Percentiles rank a stretch among this genome's conserved stretches.
These are phyloP conservation scores for Saxophila tyrrhenica DNA, from an alignment of 495 filamentous ascomycete genomes.

Conservation along the genomic window DNA sequence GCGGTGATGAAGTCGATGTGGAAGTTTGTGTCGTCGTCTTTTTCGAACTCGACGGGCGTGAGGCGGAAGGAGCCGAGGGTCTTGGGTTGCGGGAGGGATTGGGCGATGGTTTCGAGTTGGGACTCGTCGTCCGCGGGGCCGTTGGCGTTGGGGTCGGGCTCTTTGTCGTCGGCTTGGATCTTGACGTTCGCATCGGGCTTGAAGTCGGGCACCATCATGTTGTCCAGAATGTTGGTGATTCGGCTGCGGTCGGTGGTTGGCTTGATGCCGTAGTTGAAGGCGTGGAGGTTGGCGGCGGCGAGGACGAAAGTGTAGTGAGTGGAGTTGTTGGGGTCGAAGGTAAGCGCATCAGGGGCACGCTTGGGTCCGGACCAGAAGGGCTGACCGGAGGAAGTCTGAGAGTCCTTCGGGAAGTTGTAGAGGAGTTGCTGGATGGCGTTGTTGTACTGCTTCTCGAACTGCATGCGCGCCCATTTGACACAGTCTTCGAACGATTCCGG, in stretches of 20 bases:
- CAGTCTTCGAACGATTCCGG: constrained; percentile 92
- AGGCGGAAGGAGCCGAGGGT: constrained; percentile 76
- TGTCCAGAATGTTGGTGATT: constrained; percentile 66
- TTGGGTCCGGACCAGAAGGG: constrained; percentile 99
- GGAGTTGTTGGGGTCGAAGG: constrained; percentile 71
- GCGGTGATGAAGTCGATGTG: constrained; percentile 99
- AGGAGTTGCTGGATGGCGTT: constrained; percentile 94
- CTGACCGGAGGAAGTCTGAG: constrained; percentile 72
- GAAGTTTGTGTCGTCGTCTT: constrained; percentile 95
- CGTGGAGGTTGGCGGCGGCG: constrained; percentile 83
- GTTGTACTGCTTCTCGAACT: constrained; percentile 96
- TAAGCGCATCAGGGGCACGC: constrained; percentile 83
- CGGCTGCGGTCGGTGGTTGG: constrained; percentile 58
- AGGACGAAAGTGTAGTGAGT: constrained; percentile 81
- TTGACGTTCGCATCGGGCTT: constrained; percentile 82
- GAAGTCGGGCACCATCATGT: constrained; percentile 96
- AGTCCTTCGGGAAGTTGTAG: constrained; percentile 96
- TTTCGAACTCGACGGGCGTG: constrained; percentile 92
- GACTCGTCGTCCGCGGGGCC: constrained; percentile 50
- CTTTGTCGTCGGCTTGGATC: constrained; percentile 93
- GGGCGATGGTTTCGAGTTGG: constrained; percentile 53
- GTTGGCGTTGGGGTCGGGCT: constrained; percentile 80
- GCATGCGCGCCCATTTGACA: constrained; percentile 79
- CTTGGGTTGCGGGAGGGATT: constrained; percentile 62
- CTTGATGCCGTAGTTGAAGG: constrained; percentile 96